Evolutionary conservation across 371 early-diverging fungal genomes (phyloP).

Genomic region (Saksenaea vasiformis): DNA sequence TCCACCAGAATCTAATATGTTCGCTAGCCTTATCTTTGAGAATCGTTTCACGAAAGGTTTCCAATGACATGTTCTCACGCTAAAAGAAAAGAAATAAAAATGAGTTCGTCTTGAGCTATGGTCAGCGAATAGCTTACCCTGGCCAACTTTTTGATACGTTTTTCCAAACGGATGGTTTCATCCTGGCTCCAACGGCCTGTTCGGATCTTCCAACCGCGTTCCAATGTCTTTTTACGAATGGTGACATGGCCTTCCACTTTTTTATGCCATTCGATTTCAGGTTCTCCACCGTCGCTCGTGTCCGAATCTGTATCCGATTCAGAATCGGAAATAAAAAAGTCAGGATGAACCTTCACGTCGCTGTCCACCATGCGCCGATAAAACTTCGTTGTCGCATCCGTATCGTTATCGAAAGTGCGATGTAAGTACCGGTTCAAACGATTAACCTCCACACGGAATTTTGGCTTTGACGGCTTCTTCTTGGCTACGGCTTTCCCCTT

Average conservation of each 20-base stretch:
- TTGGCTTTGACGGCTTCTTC: not conserved
- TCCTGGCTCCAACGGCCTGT: not conserved
- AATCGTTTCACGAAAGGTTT: not conserved
- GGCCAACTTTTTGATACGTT: constrained; percentile 16
- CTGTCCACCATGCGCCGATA: not conserved
- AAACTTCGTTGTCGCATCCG: not conserved
- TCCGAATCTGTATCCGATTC: constrained; percentile 16
- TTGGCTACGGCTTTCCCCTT: not conserved
- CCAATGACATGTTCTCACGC: constrained; percentile 9
- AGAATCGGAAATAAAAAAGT: constrained; percentile 16
- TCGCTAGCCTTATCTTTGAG: not conserved
- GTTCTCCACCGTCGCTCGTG: not conserved
- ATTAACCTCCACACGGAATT: not conserved
- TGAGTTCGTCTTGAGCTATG: no score
- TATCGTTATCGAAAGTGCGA: not conserved
- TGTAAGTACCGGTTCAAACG: not conserved
- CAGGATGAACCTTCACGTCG: not conserved
- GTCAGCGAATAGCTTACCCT: constrained; percentile 8
- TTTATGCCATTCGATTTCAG: constrained; percentile 2
- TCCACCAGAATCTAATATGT: constrained; percentile 4
- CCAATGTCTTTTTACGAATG: not conserved
- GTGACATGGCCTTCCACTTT: not conserved
- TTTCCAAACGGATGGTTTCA: constrained; percentile 10
- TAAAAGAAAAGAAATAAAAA: not conserved
- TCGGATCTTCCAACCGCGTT: constrained; percentile 6